Evolutionary conservation across 1,139 yeast genomes (phyloP).

Genomic region (Wickerhamiella pararugosa): DNA sequence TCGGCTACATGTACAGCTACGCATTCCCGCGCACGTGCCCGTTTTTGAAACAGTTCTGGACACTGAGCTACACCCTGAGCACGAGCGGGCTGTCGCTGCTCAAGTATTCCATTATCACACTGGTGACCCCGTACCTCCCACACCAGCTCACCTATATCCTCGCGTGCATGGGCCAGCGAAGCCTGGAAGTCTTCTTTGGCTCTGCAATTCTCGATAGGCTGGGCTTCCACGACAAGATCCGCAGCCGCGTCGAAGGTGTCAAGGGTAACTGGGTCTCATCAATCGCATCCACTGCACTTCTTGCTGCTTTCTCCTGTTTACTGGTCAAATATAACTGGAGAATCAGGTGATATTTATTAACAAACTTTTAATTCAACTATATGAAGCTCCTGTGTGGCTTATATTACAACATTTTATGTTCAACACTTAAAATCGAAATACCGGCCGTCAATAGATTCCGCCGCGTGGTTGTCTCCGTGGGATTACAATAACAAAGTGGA

Average conservation of each 20-base stretch:
- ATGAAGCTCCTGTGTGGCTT: too few species aligned
- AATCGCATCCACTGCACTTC: neutral
- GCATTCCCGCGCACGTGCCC: constrained; percentile 22
- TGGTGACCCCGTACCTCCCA: constrained; percentile 19
- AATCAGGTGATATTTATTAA: neutral
- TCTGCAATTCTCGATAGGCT: constrained; percentile 16
- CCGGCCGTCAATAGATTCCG: too few species aligned
- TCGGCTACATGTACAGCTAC: constrained; percentile 19
- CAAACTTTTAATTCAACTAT: neutral
- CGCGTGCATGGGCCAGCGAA: constrained; percentile 19
- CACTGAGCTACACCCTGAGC: constrained; percentile 23
- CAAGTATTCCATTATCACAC: constrained; percentile 18
- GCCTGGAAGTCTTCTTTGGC: constrained; percentile 22
- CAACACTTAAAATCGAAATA: too few species aligned
- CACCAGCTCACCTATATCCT: constrained; percentile 13
- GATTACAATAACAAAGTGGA: too few species aligned
- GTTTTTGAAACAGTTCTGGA: constrained; percentile 26
- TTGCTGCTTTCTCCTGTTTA: constrained; percentile 3
- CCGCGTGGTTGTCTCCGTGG: too few species aligned
- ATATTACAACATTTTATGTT: too few species aligned
- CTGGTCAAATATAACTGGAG: neutral
- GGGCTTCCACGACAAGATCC: constrained; percentile 1
- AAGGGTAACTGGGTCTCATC: neutral
- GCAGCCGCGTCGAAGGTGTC: too few species aligned
- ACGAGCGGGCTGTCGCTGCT: constrained; percentile 23